Conservation (phyloP, 371 early-diverging fungal species). For the Umbelopsis sp. region DNA sequence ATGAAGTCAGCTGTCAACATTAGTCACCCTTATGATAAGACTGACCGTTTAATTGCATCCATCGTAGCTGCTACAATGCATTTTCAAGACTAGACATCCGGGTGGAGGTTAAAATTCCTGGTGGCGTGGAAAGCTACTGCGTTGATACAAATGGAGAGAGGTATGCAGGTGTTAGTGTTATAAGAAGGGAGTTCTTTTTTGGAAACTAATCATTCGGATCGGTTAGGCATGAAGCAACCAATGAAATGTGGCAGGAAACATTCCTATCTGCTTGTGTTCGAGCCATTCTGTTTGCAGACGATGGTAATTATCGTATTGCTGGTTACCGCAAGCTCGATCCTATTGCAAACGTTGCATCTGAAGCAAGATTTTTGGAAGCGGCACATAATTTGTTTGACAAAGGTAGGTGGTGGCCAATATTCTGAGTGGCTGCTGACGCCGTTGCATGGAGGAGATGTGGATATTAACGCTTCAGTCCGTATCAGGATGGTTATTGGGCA, state of each 20-base stretch:
- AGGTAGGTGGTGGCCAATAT: conserved; percentile 35
- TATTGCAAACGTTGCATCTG: conserved; percentile 70
- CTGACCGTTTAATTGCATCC: background rate
- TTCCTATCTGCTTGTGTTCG: conserved; percentile 87
- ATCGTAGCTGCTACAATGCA: conserved; percentile 90
- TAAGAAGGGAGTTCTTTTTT: conserved; percentile 9
- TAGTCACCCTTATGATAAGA: background rate
- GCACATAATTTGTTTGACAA: conserved; percentile 83
- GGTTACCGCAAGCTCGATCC: conserved; percentile 90
- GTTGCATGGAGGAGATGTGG: background rate
- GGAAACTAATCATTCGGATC: background rate
- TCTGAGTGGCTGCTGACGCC: background rate
- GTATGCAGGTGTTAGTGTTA: conserved; percentile 26
- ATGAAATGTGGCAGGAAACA: conserved; percentile 90
- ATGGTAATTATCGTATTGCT: conserved; percentile 80
- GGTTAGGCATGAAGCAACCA: conserved; percentile 67
- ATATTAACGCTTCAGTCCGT: background rate
- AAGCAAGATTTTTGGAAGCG: conserved; percentile 83
- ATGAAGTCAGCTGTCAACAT: conserved; percentile 15
- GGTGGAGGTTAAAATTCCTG: conserved; percentile 96
- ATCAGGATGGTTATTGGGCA: conserved; percentile 88
- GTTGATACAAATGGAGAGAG: conserved; percentile 82
- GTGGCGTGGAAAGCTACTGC: conserved; percentile 92
- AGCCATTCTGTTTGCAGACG: conserved; percentile 88
- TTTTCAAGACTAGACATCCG: conserved; percentile 95